Conservation (phyloP, 805 yeast genomes). For the Saccharomycopsis olivae region DNA sequence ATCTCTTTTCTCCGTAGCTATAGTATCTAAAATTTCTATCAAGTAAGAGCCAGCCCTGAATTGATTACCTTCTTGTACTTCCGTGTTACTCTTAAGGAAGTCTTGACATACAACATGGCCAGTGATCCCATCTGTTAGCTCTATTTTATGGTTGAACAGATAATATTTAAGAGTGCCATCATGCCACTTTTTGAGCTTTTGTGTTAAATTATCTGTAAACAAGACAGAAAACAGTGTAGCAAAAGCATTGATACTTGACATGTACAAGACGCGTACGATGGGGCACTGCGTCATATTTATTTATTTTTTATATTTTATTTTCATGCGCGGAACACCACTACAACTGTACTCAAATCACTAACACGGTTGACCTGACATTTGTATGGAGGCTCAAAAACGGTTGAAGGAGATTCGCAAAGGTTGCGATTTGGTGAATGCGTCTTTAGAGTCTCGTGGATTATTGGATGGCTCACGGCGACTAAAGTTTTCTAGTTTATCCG, state of each 20-base stretch:
- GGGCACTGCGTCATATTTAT: too few species aligned
- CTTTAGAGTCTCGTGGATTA: slow-evolving; percentile 9
- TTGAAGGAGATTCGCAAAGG: too few species aligned
- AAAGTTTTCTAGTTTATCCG: slow-evolving; percentile 4
- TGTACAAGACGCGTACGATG: too few species aligned
- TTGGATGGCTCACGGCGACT: slow-evolving; percentile 2
- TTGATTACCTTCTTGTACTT: slow-evolving; percentile 22
- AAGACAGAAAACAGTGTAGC: too few species aligned
- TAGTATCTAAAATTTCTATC: slow-evolving; percentile 23
- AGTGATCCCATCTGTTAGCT: slow-evolving; percentile 28
- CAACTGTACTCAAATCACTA: too few species aligned
- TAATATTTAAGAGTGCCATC: slow-evolving; percentile 39
- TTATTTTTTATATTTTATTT: too few species aligned
- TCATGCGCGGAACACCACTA: too few species aligned
- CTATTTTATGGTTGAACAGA: slow-evolving; percentile 38
- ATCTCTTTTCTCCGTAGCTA: not conserved
- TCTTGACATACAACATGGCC: slow-evolving; percentile 26
- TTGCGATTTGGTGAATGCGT: slow-evolving; percentile 3
- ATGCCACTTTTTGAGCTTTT: slow-evolving; percentile 40
- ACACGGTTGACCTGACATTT: too few species aligned
- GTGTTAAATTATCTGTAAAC: slow-evolving; percentile 34
- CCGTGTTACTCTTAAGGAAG: slow-evolving; percentile 23
- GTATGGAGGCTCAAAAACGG: too few species aligned
- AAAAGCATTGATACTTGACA: too few species aligned
- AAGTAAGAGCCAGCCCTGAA: slow-evolving; percentile 21